Conservation (phyloP, 2,329 filamentous ascomycete species). For the Stagonosporopsis tanaceti region DNA sequence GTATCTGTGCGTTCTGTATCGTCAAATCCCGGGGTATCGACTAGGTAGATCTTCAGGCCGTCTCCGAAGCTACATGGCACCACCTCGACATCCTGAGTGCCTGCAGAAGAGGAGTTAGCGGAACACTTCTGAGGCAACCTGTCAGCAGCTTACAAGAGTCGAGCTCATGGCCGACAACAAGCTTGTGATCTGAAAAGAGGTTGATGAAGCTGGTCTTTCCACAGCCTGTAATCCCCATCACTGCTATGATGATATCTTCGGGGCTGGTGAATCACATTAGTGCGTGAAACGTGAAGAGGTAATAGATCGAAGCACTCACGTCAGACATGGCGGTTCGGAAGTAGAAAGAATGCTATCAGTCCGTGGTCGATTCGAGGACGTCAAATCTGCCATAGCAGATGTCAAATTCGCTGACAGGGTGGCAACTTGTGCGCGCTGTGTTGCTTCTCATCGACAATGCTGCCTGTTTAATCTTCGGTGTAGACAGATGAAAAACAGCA, state of each 20-base stretch:
- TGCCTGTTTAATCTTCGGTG: neutral
- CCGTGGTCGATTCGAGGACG: neutral
- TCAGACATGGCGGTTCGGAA: neutral
- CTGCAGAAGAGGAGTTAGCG: neutral
- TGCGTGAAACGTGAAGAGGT: neutral
- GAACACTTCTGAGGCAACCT: neutral
- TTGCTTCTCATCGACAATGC: neutral
- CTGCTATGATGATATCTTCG: constrained; percentile 35
- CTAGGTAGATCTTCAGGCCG: constrained; percentile 8
- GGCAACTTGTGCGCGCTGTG: neutral
- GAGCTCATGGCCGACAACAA: constrained; percentile 15
- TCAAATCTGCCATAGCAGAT: neutral
- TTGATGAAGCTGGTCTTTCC: constrained; percentile 53
- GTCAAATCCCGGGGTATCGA: constrained; percentile 60
- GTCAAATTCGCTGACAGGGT: neutral
- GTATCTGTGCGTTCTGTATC: constrained; percentile 52
- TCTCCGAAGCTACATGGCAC: constrained; percentile 7
- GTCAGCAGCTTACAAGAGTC: constrained; percentile 11
- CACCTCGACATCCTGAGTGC: constrained; percentile 12
- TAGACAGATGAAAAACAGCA: neutral
- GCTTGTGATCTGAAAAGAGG: constrained; percentile 19
- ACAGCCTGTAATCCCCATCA: constrained; percentile 54
- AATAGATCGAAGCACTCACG: neutral
- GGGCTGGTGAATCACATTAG: neutral
- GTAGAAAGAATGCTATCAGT: neutral